phyloP scores from a whole-genome alignment of 495 filamentous ascomycete species.

The Xylaria grammica region DNA sequence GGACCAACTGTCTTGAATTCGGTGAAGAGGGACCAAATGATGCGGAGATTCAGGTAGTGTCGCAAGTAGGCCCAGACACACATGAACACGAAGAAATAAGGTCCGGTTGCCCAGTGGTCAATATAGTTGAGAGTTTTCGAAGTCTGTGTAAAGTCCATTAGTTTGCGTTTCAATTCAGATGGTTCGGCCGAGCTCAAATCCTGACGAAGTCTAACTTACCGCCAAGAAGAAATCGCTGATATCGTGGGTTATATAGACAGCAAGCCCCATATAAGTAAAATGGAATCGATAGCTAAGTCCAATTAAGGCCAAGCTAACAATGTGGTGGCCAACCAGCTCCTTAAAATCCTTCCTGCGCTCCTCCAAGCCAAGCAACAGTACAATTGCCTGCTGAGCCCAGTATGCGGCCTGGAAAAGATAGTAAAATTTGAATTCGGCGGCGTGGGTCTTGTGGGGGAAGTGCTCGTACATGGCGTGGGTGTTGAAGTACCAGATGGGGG shows the following conservation, averaged over 20 bases:
- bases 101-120: constrained; percentile 73
- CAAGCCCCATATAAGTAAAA: constrained; percentile 96
- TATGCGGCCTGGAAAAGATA: constrained; percentile 95
- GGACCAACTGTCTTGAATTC: constrained; percentile 89
- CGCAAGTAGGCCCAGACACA: constrained; percentile 88
- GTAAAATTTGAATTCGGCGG: constrained; percentile 91
- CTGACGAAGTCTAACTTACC: constrained; percentile 59
- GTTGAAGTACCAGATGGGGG: constrained; percentile 98
- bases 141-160: constrained; percentile 57
- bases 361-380: constrained; percentile 86
- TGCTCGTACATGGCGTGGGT: constrained; percentile 86
- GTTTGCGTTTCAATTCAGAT: neutral
- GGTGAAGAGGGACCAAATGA: constrained; percentile 83
- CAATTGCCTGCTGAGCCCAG: constrained; percentile 95
- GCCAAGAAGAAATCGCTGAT: constrained; percentile 97
- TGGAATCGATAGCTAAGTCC: constrained; percentile 93
- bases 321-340: constrained; percentile 92
- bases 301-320: constrained; percentile 90
- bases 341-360: constrained; percentile 96
- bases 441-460: constrained; percentile 88
- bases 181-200: neutral
- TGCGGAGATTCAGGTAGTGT: constrained; percentile 87
- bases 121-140: constrained; percentile 96
- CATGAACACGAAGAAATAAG: constrained; percentile 87
- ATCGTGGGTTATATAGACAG: constrained; percentile 96